phyloP scores from a whole-genome alignment of 1,284 basidiomycete species.

The Farysia itapuensis region DNA sequence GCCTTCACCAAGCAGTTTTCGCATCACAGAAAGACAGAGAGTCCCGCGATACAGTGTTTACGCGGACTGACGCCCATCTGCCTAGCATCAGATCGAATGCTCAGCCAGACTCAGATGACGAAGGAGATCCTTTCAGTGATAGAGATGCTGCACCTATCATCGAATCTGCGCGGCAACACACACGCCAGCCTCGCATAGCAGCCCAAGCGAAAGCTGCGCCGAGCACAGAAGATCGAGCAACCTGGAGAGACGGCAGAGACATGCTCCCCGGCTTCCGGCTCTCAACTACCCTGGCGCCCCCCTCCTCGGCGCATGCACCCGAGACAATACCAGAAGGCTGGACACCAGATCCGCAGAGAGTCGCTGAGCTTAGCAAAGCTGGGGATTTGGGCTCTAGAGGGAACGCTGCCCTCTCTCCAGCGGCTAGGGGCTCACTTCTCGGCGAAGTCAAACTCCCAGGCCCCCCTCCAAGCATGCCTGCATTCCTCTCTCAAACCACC shows the following conservation, averaged over 20 bases:
- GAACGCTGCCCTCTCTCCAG: constrained; percentile 62
- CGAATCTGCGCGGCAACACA: neutral
- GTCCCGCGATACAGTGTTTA: too few species aligned
- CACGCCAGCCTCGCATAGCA: neutral
- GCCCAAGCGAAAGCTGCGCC: neutral
- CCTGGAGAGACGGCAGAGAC: constrained; percentile 73
- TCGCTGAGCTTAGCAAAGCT: constrained; percentile 67
- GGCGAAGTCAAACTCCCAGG: constrained; percentile 76
- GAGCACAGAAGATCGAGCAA: neutral
- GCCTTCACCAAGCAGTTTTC: constrained; percentile 62
- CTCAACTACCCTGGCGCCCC: constrained; percentile 69
- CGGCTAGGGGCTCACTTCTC: constrained; percentile 75
- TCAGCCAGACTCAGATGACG: constrained; percentile 69
- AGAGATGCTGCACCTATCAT: constrained; percentile 5
- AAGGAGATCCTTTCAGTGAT: constrained; percentile 37
- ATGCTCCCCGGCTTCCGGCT: constrained; percentile 76
- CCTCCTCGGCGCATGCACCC: constrained; percentile 74
- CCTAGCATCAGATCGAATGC: constrained; percentile 60
- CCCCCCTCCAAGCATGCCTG: constrained; percentile 79
- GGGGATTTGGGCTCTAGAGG: too few species aligned
- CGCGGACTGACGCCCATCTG: neutral
- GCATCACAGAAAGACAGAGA: neutral
- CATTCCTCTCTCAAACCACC: constrained; percentile 88
- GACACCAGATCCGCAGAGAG: constrained; percentile 76
- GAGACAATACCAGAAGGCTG: constrained; percentile 74